Conservation (phyloP, 345 rosid genomes). For the Acer yangbiense region DNA sequence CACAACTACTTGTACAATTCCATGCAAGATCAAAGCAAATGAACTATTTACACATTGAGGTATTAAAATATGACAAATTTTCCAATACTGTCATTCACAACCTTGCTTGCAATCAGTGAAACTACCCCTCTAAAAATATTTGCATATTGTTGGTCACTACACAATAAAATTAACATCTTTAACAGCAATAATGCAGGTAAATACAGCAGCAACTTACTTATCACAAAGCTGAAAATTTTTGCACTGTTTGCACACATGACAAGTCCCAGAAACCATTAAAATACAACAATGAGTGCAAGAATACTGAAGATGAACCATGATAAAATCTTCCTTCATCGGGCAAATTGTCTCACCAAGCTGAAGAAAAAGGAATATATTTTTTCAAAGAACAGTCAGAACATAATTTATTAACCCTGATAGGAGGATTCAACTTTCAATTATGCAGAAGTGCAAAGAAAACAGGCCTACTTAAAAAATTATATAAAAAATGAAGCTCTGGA, state of each 20-base stretch:
- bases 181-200: conserved; percentile 13
- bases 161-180: background rate
- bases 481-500: conserved; percentile 8
- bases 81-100: background rate
- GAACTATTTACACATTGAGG: background rate
- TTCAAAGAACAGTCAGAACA: conserved; percentile 13
- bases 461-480: background rate
- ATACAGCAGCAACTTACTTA: conserved; percentile 54
- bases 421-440: background rate
- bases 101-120: background rate
- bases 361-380: conserved; percentile 11
- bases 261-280: conserved; percentile 87
- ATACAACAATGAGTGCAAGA: conserved; percentile 86
- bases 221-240: conserved; percentile 92
- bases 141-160: background rate
- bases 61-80: background rate
- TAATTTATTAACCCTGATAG: background rate
- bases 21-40: background rate
- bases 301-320: conserved; percentile 98
- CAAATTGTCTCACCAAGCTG: conserved; percentile 99
- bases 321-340: conserved; percentile 99
- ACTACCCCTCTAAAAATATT: background rate
- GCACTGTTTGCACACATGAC: conserved; percentile 94
- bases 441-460: background rate
- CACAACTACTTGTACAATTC: background rate